phyloP scores from a whole-genome alignment of 2,329 filamentous ascomycete species.

The Myriosclerotinia curreyana region DNA sequence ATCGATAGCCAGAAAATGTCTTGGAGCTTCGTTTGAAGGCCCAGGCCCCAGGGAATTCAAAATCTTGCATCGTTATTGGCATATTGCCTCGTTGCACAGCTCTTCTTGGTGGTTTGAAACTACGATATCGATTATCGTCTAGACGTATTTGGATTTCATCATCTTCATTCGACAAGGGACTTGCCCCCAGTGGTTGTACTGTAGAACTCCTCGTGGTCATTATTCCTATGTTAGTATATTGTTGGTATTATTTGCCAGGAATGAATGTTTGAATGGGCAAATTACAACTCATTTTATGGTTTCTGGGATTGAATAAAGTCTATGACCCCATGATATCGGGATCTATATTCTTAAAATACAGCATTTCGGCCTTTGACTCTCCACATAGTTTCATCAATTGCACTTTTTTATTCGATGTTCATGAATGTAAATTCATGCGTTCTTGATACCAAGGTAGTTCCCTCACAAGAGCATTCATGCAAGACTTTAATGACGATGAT shows the following conservation, averaged over 20 bases:
- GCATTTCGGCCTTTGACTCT: too few relatives aligned
- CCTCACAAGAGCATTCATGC: neutral
- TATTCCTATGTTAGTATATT: neutral
- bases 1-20: neutral
- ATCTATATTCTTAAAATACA: too few relatives aligned
- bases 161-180: neutral
- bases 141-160: neutral
- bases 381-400: too few relatives aligned
- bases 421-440: too few relatives aligned
- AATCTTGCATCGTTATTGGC: slow-evolving; percentile 5
- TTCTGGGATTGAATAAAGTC: neutral
- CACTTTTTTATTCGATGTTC: too few relatives aligned
- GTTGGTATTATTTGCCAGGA: neutral
- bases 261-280: neutral
- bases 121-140: slow-evolving; percentile 7
- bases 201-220: neutral
- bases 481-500: neutral
- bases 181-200: neutral
- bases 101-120: neutral
- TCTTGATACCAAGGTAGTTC: too few relatives aligned
- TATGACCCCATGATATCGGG: too few relatives aligned
- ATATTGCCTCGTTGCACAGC: neutral
- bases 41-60: neutral
- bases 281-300: neutral
- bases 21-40: neutral